Percentiles rank a stretch among this genome's conserved stretches.
Evolutionary conservation across 108 stramenopile genomes (phyloP).

Genomic region (Discostella stelligeroides): DNA sequence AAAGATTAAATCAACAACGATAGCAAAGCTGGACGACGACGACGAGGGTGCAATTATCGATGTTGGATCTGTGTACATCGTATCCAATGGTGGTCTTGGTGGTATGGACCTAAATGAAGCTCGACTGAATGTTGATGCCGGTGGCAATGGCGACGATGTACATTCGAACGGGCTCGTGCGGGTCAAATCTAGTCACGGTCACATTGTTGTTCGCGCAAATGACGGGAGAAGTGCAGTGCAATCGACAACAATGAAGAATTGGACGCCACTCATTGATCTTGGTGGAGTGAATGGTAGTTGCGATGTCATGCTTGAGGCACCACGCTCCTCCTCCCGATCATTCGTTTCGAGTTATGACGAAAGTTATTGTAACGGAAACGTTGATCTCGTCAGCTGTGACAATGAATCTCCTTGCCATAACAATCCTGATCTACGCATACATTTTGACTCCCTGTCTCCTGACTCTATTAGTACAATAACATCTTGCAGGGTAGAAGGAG

Average conservation of each 20-base stretch:
- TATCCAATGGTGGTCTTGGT: constrained; percentile 50
- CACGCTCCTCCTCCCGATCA: not conserved
- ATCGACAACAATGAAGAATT: not conserved
- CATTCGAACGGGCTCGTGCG: constrained; percentile 48
- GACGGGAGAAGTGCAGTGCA: not conserved
- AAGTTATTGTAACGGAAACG: not conserved
- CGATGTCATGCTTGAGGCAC: constrained; percentile 55
- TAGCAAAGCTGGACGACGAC: constrained; percentile 44
- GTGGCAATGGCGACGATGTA: constrained; percentile 14
- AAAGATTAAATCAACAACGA: not conserved
- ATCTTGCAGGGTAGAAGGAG: constrained; percentile 40
- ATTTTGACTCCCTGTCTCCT: constrained; percentile 79
- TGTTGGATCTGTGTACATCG: constrained; percentile 72
- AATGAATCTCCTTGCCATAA: not conserved
- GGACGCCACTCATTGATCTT: constrained; percentile 61
- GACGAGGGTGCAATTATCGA: constrained; percentile 77
- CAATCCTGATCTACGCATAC: constrained; percentile 53
- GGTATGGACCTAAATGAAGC: constrained; percentile 26
- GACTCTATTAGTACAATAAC: constrained; percentile 74
- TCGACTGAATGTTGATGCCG: constrained; percentile 14
- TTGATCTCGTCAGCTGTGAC: not conserved
- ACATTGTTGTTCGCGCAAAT: constrained; percentile 43
- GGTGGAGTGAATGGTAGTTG: constrained; percentile 90
- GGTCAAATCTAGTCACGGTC: constrained; percentile 81
- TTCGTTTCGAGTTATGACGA: not conserved